Evolutionary conservation across 2,329 filamentous ascomycete genomes (phyloP), one percentile per base, ranked within the genome.

Genomic region (Bipolaris sorokiniana): DNA sequence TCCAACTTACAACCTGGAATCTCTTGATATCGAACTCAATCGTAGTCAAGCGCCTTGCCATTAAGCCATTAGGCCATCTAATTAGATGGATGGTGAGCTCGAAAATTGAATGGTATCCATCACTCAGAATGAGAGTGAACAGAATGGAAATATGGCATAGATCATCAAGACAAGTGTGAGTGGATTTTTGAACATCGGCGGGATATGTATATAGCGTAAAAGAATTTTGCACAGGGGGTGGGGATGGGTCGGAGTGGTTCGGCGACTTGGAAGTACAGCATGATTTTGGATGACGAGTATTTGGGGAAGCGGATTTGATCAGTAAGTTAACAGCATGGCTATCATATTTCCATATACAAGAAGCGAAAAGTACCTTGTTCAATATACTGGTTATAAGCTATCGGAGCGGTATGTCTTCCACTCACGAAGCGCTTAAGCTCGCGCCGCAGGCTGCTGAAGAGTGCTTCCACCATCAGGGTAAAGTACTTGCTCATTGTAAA

Each of bases 31-130:
- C 59, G 15, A 41, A 41, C 22, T 20, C n/a, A 59, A 63, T 81
- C 80, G 80, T 82, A 83, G 81, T 82, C 80, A 82, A 82, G 79
- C 80, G 79, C 80, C 80, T 82, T 82, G 79, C 80, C 80, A 82
- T 82, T 82, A 80, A 80, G 80, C 80, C 80, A 82, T 65, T 66
- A 59, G 66, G 57, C 68, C 68, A 22, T 11, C 41, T 42, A 36
- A 3, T 38, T 16, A 47, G 52, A 52, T 44, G 46, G 38, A 56
- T 56, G 28, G 11, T 11, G 16, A 2, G 9, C 3, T 2, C 20
- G 0, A 7, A 11, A 44, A 22, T 38, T 13, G 16, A 1, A 37
- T 5, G 0, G 3, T 26, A 34, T 20, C 11, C 15, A 45, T 34
- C 22, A 2, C 13, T 7, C 5, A 16, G 10, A 11, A 23, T 10